Evolutionary conservation across 331 rosid genomes (phyloP).

Genomic region (Acacia concinna): DNA sequence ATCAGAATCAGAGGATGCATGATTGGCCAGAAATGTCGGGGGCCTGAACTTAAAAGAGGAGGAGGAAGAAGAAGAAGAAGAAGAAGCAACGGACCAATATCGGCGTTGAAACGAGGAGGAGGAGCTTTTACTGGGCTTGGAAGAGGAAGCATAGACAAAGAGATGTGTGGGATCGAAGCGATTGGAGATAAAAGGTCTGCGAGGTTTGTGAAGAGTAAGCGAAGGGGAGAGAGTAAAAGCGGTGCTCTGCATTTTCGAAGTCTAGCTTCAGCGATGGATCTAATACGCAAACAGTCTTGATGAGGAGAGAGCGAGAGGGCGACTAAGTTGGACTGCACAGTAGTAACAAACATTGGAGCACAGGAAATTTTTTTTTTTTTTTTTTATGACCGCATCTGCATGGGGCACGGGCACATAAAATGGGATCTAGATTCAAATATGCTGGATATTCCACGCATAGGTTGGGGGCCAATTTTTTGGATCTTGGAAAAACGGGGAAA

Average conservation of each 20-base stretch:
- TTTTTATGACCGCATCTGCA: not conserved
- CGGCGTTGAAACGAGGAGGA: constrained; percentile 47
- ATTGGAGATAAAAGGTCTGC: not conserved
- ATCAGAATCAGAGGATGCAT: constrained; percentile 28
- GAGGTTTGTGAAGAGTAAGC: constrained; percentile 26
- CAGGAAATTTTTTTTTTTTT: not conserved
- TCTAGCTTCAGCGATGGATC: constrained; percentile 11
- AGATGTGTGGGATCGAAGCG: constrained; percentile 29
- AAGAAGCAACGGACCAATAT: constrained; percentile 51
- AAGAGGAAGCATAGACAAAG: constrained; percentile 32
- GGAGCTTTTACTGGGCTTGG: constrained; percentile 24
- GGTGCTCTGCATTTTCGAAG: constrained; percentile 63
- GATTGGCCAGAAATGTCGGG: constrained; percentile 32
- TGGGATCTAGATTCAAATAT: not conserved
- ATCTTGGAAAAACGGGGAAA: too few relatives aligned
- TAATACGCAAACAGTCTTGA: not conserved
- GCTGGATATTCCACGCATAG: not conserved
- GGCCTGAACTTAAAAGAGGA: constrained; percentile 51
- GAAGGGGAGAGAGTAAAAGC: constrained; percentile 41
- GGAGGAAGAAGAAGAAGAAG: constrained; percentile 35
- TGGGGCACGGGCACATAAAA: not conserved
- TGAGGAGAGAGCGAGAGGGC: not conserved
- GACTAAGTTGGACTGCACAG: not conserved
- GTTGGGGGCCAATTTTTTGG: not conserved
- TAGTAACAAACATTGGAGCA: too few relatives aligned